Conservation (phyloP, 768 basidiomycete species). For the Nidularia pulvinata region DNA sequence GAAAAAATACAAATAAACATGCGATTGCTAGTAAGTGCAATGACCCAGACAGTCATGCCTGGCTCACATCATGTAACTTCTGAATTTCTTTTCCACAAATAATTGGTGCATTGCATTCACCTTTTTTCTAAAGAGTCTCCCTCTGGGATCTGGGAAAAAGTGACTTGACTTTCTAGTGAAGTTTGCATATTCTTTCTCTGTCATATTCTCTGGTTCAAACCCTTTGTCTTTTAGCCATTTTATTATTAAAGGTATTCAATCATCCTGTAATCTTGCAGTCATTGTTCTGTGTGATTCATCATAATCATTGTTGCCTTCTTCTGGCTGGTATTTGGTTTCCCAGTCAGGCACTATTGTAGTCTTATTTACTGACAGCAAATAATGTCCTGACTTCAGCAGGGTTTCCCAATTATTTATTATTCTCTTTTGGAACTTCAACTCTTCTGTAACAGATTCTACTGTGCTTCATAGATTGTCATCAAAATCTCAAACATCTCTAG, state of each 20-base stretch:
- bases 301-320: not conserved
- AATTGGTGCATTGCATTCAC: conserved; percentile 8
- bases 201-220: not conserved
- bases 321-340: not conserved
- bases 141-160: conserved; percentile 15
- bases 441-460: not conserved
- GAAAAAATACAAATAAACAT: too few relatives aligned
- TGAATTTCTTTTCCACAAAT: conserved; percentile 10
- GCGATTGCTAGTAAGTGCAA: too few relatives aligned
- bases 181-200: not conserved
- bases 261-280: not conserved
- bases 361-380: not conserved
- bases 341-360: not conserved
- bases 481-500: not conserved
- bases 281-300: not conserved
- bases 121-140: conserved; percentile 7
- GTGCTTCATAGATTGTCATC: not conserved
- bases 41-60: conserved; percentile 21
- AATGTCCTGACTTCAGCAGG: not conserved
- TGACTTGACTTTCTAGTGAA: conserved; percentile 3
- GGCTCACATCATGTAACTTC: conserved; percentile 13
- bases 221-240: not conserved
- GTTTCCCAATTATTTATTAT: not conserved
- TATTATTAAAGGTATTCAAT: not conserved
- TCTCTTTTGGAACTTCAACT: not conserved